Base-by-base conservation (phyloP, 108 stramenopile species). In the Cylindrotheca fusiformis region DNA sequence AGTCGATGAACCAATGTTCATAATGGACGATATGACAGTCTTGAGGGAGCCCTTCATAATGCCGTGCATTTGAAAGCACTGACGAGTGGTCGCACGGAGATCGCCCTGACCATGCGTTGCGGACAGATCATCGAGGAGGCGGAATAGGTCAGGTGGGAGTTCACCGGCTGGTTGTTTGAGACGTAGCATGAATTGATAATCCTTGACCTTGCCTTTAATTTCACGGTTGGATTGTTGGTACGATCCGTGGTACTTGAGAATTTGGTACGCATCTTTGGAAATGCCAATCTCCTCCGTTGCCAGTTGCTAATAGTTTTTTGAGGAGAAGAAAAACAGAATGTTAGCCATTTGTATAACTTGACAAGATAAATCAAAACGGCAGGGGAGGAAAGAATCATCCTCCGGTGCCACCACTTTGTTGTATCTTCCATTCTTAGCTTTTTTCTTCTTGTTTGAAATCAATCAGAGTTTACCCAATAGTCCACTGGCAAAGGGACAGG, bases 31-130 rank as follows among this genome's bases (percentile, higher is more conserved):
- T 54, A 99, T 97, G 55, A 97, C 97, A 18, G 88, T 87, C 78
- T 99, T 99, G 27, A 99, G 90, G 65, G 85, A 67, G 32, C 87
- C 92, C 84, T 99, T 99, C 66, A 94, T 67, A 51, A 99, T 91
- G 4, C 98, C 97, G 86, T 99, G 98, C 33, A 99, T 88, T 77
- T 99, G 98, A 65, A 96, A 97, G 71, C 96, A 96, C 79, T 97
- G 97, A 12, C 98, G 89, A 20, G 98, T 99, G 33, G 98, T 99
- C 28, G 93, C 93, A 44, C 97, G 85, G 1, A 99, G 78, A 77
- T 96, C 94, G 8, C 92, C 94, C 68, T 97, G 95, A 23, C 97
- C 98, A 65, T 93, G 90, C 33, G 95, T 83, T 30, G 57, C 56
- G 49, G 79, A 80, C 6, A 99, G 72, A 60, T 97, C 96, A 65